Base-by-base conservation (phyloP, 2,329 filamentous ascomycete species). In the Aspergillus hiratsukae region DNA sequence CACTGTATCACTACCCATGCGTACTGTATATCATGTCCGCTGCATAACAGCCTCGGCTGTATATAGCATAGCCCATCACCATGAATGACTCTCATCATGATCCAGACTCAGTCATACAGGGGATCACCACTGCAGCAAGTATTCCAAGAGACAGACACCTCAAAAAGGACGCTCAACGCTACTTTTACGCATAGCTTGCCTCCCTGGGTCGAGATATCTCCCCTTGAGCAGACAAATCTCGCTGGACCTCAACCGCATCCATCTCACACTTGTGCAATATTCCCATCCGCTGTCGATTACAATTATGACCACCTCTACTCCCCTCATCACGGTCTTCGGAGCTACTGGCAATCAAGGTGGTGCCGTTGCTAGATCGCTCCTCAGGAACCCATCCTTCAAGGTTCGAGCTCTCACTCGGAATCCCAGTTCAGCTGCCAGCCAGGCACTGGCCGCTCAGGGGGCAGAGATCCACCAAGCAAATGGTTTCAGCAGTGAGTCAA, bases 341-440 rank as follows among this genome's bases (percentile, higher is more conserved):
- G 60, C 59, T 21, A 65, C 60, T 17, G 63, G 64, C 35, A 62
- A 61, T 10, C 64, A 66, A 57, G 69, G 68, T 17, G 66, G 68
- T 11, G 64, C 69, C 3, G 68, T 70, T 1, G 68, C 61, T 4
- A 61, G 60, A 21, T 61, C 64, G 8, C 56, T 72, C 4, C 60
- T 71, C 0, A 61, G 66, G 41, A 64, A 65, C 43, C 54, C 59
- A 6, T 29, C 43, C 9, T 72, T 69, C 53, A 48, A 31, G 5
- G 65, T 69, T 4, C 64, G 66, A 5, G 63, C 56, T 7, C 54
- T 72, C 11, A 70, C 67, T 41, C 66, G 69, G 17, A 63, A 67
- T 48, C 52, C 65, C n/a, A 27, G 48, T 2, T 71, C 68, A 0
- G 55, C 56, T 8, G 53, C 57, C 7, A 62, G 61, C 21, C 60